Evolutionary conservation across 1,284 basidiomycete genomes (phyloP).

Genomic region (Leccinum pachyderme): DNA sequence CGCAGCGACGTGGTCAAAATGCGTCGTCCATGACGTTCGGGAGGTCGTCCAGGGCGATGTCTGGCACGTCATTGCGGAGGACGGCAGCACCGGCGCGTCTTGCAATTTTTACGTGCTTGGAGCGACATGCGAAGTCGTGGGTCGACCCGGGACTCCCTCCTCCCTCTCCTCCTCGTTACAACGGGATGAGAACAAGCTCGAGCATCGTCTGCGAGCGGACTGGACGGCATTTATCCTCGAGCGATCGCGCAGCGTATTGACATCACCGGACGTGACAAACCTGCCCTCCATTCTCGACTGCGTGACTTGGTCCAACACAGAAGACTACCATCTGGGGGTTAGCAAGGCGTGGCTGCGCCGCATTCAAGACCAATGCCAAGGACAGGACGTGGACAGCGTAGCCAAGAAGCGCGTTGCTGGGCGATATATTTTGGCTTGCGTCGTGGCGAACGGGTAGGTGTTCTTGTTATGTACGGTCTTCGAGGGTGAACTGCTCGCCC

Average conservation of each 20-base stretch:
- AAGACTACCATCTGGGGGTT: slow-evolving; percentile 67
- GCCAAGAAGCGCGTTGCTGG: slow-evolving; percentile 51
- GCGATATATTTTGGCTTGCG: slow-evolving; percentile 62
- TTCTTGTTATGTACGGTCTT: neutral
- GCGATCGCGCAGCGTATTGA: slow-evolving; percentile 10
- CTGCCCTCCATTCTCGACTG: slow-evolving; percentile 31
- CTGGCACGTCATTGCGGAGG: slow-evolving; percentile 50
- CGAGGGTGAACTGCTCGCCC: neutral
- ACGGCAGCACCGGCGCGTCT: slow-evolving; percentile 23
- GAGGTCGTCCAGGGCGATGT: slow-evolving; percentile 55
- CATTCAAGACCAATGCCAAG: slow-evolving; percentile 34
- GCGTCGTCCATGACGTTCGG: slow-evolving; percentile 43
- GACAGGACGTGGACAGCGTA: slow-evolving; percentile 37
- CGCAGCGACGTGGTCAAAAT: slow-evolving; percentile 34
- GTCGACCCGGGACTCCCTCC: slow-evolving; percentile 30
- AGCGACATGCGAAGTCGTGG: slow-evolving; percentile 68
- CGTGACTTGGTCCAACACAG: slow-evolving; percentile 60
- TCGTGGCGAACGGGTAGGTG: slow-evolving; percentile 61
- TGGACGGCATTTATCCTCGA: slow-evolving; percentile 58
- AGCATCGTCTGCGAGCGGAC: slow-evolving; percentile 48
- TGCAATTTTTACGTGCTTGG: slow-evolving; percentile 54
- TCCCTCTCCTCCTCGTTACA: neutral
- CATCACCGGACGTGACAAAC: neutral
- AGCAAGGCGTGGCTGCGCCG: slow-evolving; percentile 60
- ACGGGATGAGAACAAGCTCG: neutral